Percentiles rank a stretch among this genome's conserved stretches.
These are phyloP conservation scores for Hylodesmum podocarpum DNA, from an alignment of 306 rosid genomes.

Conservation along the genomic window DNA sequence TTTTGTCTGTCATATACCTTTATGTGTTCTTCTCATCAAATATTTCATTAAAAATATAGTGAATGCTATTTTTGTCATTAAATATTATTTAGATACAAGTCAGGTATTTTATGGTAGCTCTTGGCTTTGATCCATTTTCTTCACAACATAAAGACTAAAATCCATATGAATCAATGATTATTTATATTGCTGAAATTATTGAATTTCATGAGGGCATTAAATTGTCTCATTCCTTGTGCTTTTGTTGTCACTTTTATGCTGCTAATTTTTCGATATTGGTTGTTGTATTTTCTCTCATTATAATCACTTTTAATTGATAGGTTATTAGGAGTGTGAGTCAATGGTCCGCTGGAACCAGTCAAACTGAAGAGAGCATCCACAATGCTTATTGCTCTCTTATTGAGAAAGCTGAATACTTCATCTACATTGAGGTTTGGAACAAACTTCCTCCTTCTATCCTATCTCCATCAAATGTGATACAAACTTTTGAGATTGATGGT, in stretches of 20 bases:
- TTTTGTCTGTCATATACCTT: constrained; percentile 12
- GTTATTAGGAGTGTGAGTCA: constrained; percentile 97
- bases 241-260: constrained; percentile 14
- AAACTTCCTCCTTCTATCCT: constrained; percentile 7
- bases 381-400: constrained; percentile 92
- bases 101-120: constrained; percentile 13
- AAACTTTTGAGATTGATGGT: not conserved
- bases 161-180: not conserved
- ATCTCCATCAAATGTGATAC: constrained; percentile 4
- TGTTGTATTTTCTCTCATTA: constrained; percentile 2
- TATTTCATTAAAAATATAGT: constrained; percentile 15
- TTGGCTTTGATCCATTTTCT: constrained; percentile 4
- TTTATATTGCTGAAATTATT: constrained; percentile 17
- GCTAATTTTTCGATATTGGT: constrained; percentile 20
- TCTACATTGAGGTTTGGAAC: constrained; percentile 84
- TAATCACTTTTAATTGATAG: constrained; percentile 46
- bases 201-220: constrained; percentile 5
- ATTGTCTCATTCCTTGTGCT: constrained; percentile 17
- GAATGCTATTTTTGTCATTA: constrained; percentile 7
- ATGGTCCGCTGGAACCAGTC: constrained; percentile 99
- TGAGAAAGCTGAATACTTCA: constrained; percentile 88
- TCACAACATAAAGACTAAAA: not conserved
- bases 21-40: constrained; percentile 11
- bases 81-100: constrained; percentile 1
- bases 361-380: constrained; percentile 92